Evolutionary conservation across 1,284 basidiomycete species (phyloP).

Genomic region (Moniliophthora roreri): DNA sequence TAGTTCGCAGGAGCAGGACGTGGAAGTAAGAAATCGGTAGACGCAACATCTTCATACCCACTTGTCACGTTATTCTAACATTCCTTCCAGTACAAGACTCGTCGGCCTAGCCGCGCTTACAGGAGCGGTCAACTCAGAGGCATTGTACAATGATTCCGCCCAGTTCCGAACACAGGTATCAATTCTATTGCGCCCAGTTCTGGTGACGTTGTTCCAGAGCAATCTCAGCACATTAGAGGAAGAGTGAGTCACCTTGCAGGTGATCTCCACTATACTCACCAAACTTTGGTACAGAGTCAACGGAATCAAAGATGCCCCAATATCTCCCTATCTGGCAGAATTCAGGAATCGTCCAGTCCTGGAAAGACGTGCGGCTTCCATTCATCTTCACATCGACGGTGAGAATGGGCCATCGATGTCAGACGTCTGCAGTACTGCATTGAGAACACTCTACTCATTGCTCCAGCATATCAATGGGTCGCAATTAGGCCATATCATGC

Average conservation of each 20-base stretch:
- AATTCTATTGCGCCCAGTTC: conserved; percentile 73
- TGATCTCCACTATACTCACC: conserved; percentile 6
- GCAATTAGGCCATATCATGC: conserved; percentile 76
- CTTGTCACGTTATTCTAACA: not conserved
- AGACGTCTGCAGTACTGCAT: conserved; percentile 76
- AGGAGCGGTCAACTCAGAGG: conserved; percentile 83
- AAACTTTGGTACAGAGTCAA: conserved; percentile 42
- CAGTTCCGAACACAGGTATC: conserved; percentile 77
- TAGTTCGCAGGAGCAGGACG: conserved; percentile 47
- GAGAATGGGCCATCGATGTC: conserved; percentile 78
- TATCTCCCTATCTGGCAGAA: conserved; percentile 77
- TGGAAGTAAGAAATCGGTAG: conserved; percentile 71
- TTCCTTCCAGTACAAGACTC: conserved; percentile 64
- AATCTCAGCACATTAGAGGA: conserved; percentile 62
- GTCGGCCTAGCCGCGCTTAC: conserved; percentile 86
- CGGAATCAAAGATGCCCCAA: conserved; percentile 64
- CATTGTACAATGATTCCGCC: conserved; percentile 73
- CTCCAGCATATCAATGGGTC: conserved; percentile 76
- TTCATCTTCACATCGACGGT: conserved; percentile 85
- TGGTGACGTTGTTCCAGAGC: conserved; percentile 70
- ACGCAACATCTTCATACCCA: conserved; percentile 5
- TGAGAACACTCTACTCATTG: conserved; percentile 74
- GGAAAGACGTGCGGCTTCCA: conserved; percentile 82
- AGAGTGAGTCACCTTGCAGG: conserved; percentile 32
- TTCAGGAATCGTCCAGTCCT: conserved; percentile 75